Evolutionary conservation across 805 yeast genomes (phyloP), one percentile per base, ranked within the genome.

Genomic region (Wickerhamomyces queroliae): DNA sequence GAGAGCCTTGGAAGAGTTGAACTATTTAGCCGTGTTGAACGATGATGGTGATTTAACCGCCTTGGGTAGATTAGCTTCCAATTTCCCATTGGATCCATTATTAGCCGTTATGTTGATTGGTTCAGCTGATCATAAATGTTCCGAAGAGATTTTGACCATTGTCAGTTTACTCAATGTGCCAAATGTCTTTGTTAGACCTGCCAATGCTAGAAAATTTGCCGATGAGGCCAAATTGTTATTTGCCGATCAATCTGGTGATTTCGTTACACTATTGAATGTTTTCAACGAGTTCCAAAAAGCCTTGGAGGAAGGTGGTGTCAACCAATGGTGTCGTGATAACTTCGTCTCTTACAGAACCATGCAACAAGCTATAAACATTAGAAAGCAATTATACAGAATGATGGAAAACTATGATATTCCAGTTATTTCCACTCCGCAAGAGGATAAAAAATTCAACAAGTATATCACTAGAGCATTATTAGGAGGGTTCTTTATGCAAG

Each of bases 401-500:
- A 87, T 93, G 97, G 82, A 81, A 50, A 73, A 83, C 40, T 74
- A 80, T 54, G 93, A 85, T 52, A 64, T 91, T 41, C 86, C 80
- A 41, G 63, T 93, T 39, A 70, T 74, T 43, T 76, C 88, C 35
- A 81, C 88, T 2, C 80, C 83, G 30, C 74, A 64, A 45, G 83
- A 76, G 21, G 81, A 79, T 53, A 69, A 72, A 46, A 76, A 75
- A 37, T 89, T 86, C 64, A 82, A 80, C 61, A 80, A 75, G 50
- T 83, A 87, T 53, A 80, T 93, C 47, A 74, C 95, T 41, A 85
- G 83, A 60, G 96, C 98, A 0, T 64, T 93, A 42, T 74, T 87
- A 4, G 76, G 87, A n/a, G 99, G 99, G 2, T 90, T 89, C 62
- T 93, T 93, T 69, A 90, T 93, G 98, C 99, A 93, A 67, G 95